Evolutionary conservation across 139 green algal genomes (phyloP).

Genomic region (Chlorella sp.): DNA sequence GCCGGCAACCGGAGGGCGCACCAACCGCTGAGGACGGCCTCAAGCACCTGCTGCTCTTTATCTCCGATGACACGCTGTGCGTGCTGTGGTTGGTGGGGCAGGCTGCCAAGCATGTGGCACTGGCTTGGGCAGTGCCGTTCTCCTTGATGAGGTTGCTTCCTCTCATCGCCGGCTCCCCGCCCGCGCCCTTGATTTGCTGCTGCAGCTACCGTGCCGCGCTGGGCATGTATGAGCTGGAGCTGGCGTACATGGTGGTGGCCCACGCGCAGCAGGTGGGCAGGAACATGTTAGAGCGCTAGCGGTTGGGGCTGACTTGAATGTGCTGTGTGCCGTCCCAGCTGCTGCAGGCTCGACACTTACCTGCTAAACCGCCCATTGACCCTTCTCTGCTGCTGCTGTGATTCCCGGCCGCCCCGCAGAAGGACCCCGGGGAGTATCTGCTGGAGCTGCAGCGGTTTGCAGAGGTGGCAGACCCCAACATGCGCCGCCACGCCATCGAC

Average conservation of each 20-base stretch:
- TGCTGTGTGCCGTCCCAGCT: too few relatives aligned
- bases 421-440: slow-evolving; percentile 94
- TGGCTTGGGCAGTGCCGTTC: too few relatives aligned
- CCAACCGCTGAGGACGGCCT: slow-evolving; percentile 77
- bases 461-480: slow-evolving; percentile 10
- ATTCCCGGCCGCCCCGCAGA: slow-evolving; percentile 47
- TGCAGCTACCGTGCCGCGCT: slow-evolving; percentile 82
- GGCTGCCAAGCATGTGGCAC: too few relatives aligned
- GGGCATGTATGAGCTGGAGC: slow-evolving; percentile 89
- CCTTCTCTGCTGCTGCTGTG: too few relatives aligned
- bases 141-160: too few relatives aligned
- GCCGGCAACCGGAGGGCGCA: background rate
- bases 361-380: too few relatives aligned
- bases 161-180: too few relatives aligned
- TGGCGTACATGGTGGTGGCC: slow-evolving; percentile 94
- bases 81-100: background rate
- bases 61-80: slow-evolving; percentile 76
- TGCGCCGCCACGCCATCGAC: slow-evolving; percentile 79
- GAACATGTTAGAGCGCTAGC: too few relatives aligned
- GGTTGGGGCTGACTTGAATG: too few relatives aligned
- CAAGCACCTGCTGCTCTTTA: slow-evolving; percentile 87
- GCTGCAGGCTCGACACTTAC: too few relatives aligned
- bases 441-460: slow-evolving; percentile 80
- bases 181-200: too few relatives aligned
- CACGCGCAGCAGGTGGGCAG: slow-evolving; percentile 58